Evolutionary conservation across 2,329 filamentous ascomycete species (phyloP).

Genomic region (Ophiognomonia clavigignenti-juglandacearum): DNA sequence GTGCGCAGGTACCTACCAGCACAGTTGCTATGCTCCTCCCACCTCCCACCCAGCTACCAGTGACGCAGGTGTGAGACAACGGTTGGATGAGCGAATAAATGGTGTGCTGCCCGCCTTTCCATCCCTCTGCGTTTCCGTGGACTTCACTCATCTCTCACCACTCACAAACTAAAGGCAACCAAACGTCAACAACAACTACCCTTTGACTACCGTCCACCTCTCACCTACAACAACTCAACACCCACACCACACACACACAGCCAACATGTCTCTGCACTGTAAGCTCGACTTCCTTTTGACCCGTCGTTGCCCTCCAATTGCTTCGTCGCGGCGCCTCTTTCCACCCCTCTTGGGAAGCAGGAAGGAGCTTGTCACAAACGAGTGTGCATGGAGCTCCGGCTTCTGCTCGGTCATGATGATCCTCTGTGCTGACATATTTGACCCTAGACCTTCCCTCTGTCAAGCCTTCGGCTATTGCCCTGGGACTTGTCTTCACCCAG

Average conservation of each 20-base stretch:
- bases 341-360: too few species aligned
- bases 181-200: background rate
- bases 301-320: background rate
- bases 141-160: background rate
- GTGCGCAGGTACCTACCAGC: too few species aligned
- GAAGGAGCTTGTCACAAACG: too few species aligned
- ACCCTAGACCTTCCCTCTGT: constrained; percentile 63
- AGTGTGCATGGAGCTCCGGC: too few species aligned
- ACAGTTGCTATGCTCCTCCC: too few species aligned
- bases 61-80: too few species aligned
- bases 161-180: background rate
- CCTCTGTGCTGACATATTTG: constrained; percentile 1
- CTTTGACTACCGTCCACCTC: background rate
- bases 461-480: constrained; percentile 95
- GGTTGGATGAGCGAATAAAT: too few species aligned
- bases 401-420: too few species aligned
- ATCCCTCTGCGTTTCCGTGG: too few species aligned
- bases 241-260: constrained; percentile 5
- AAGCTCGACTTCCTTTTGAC: constrained; percentile 24
- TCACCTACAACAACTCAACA: background rate
- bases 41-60: too few species aligned
- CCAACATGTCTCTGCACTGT: constrained; percentile 59
- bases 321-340: background rate
- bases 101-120: too few species aligned
- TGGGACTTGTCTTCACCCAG: constrained; percentile 95